Evolutionary conservation across 805 yeast genomes (phyloP).

Genomic region (Myxozyma neotropica): DNA sequence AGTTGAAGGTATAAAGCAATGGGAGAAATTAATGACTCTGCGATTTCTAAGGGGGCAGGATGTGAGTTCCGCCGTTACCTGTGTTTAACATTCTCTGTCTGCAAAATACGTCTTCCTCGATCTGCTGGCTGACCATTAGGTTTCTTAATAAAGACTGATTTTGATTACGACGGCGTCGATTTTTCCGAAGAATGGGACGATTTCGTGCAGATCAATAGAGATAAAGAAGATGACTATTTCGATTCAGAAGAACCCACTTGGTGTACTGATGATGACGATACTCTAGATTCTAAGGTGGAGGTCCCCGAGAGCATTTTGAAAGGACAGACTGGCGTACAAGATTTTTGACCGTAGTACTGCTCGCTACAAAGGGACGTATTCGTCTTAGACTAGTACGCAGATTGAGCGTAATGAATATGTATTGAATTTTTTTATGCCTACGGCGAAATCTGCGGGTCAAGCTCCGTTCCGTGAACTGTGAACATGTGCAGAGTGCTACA

Average conservation of each 20-base stretch:
- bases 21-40: constrained; percentile 26
- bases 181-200: constrained; percentile 29
- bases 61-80: constrained; percentile 13
- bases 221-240: constrained; percentile 26
- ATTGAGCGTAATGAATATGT: no score
- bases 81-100: background rate
- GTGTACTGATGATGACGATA: constrained; percentile 4
- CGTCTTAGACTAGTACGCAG: no score
- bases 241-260: constrained; percentile 28
- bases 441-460: no score
- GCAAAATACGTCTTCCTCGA: no score
- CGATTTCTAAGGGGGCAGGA: constrained; percentile 29
- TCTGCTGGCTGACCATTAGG: background rate
- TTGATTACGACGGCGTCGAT: constrained; percentile 28
- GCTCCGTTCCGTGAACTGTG: no score
- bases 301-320: background rate
- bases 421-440: no score
- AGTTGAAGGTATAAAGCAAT: constrained; percentile 22
- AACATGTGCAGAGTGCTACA: no score
- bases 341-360: constrained; percentile 7
- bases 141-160: constrained; percentile 14
- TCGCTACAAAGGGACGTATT: no score
- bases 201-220: constrained; percentile 20
- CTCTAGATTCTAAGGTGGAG: background rate
- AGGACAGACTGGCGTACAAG: constrained; percentile 32